phyloP scores from a whole-genome alignment of 148 eudicot species.

The Selenicereus undatus region DNA sequence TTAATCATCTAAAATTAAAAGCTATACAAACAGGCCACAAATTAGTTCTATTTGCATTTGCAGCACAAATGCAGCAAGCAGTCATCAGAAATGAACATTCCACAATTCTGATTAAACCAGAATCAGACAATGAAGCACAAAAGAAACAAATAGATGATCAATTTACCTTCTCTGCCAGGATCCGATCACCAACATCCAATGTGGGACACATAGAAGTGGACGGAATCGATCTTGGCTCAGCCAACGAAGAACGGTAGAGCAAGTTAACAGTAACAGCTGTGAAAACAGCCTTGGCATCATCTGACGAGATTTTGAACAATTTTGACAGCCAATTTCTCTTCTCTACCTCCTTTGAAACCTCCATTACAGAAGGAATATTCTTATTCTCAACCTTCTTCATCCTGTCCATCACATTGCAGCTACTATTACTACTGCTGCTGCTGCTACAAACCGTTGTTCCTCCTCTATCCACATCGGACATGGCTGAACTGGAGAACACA shows the following conservation, averaged over 20 bases:
- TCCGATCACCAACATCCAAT: slow-evolving; percentile 76
- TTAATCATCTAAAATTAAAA: not conserved
- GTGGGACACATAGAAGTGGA: slow-evolving; percentile 83
- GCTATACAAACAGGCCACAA: not conserved
- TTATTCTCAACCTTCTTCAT: not conserved
- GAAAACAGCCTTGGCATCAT: slow-evolving; percentile 76
- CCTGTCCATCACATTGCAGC: slow-evolving; percentile 1
- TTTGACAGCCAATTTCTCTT: slow-evolving; percentile 37
- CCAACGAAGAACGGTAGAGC: slow-evolving; percentile 61
- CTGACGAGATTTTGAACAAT: slow-evolving; percentile 46
- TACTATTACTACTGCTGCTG: not conserved
- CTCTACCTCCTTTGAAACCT: slow-evolving; percentile 16
- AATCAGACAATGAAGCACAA: not conserved
- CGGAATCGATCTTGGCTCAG: slow-evolving; percentile 83
- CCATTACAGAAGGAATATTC: not conserved
- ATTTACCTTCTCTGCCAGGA: slow-evolving; percentile 84
- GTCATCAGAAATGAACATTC: not conserved
- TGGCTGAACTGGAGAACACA: slow-evolving; percentile 11
- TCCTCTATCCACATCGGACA: slow-evolving; percentile 46
- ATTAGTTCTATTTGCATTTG: not conserved
- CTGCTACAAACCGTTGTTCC: slow-evolving; percentile 18
- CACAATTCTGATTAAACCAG: not conserved
- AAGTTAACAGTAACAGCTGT: slow-evolving; percentile 73
- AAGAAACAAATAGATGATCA: not conserved
- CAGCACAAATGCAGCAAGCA: not conserved